Base-by-base conservation (phyloP, 805 yeast species). In the Kazachstania viticola region DNA sequence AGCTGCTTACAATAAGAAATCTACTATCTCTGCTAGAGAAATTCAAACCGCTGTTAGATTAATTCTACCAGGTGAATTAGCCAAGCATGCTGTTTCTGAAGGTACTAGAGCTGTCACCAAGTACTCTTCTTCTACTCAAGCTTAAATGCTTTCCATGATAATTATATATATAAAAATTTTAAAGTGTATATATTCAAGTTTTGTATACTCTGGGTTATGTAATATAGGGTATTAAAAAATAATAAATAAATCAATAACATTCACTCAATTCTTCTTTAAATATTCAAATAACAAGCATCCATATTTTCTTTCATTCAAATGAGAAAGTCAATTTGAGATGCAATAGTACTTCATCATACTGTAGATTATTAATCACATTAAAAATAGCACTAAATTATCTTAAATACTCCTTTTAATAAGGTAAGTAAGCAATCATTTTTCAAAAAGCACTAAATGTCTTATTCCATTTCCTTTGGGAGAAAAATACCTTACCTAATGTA, bases 91-190 rank as follows among this genome's bases (percentile, higher is more conserved):
- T 58, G 94, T 85, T 54, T 80, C 94, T 54, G 97, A 87, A 71
- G 96, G 96, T 74, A 84, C 95, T 51, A 82, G 94, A 76, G 94
- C 95, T 63, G 94, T 84, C 55, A 82, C 95, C 65, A 84, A 84
- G 72, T 84, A 83, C 75, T 79, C 94, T 55, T 79, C 94, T 58
- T 58, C 67, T 31, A 54, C 63, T 46, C 58, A 54, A 46, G 66
- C 65, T 51, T 61, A 51, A 53, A 34, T 36, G 18, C 4, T 5
- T 33, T 38, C 28, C 26, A 18, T 30, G 23, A 14, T 32, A 21
- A 28, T 14, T 14, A 31, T 16, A 16, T 19, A 15, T 32, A 35
- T 24, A 33, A 25, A 15, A 19, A 25, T 19, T 21, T 18, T 17
- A 31, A 30, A 31, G 18, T 17, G 30, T 21, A 18, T 21, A 31